Evolutionary conservation across 2,329 filamentous ascomycete genomes (phyloP).

Genomic region (Pochonia chlamydosporia): DNA sequence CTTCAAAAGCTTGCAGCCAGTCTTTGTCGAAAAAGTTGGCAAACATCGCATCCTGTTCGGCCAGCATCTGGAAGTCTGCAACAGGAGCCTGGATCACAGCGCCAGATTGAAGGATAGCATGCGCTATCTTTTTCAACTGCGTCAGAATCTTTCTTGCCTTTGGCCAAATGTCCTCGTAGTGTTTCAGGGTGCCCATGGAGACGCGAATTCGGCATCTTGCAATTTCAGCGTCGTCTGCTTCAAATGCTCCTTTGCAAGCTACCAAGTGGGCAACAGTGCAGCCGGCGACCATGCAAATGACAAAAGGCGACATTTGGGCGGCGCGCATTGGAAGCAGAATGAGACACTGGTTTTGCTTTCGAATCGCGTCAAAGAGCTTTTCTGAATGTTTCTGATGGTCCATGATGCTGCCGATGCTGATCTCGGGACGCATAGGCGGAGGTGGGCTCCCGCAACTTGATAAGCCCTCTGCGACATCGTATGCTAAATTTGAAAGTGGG

Average conservation of each 20-base stretch:
- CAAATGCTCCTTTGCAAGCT: conserved; percentile 2
- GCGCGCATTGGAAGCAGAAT: conserved; percentile 2
- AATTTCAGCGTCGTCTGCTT: background rate
- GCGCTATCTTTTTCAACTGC: conserved; percentile 2
- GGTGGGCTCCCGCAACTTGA: conserved; percentile 1
- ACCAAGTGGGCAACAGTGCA: conserved; percentile 3
- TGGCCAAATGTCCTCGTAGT: conserved; percentile 7
- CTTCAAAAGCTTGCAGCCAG: background rate
- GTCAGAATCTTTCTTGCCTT: conserved; percentile 1
- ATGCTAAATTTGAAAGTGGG: conserved; percentile 3
- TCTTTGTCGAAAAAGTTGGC: conserved; percentile 1
- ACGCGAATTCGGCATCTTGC: conserved; percentile 1
- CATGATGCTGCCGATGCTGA: background rate
- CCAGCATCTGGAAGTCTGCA: background rate
- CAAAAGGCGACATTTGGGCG: conserved; percentile 1
- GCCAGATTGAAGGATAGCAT: background rate
- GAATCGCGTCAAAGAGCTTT: conserved; percentile 3
- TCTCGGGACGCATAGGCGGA: background rate
- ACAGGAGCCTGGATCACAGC: background rate
- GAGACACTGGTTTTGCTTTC: conserved; percentile 2
- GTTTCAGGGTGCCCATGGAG: conserved; percentile 3
- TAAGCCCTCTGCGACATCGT: background rate
- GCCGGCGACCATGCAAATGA: conserved; percentile 4
- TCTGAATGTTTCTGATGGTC: background rate
- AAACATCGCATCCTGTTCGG: background rate